Evolutionary conservation across 768 basidiomycete species (phyloP), one percentile per base, ranked within the genome.

Genomic region (Mycena floridula): DNA sequence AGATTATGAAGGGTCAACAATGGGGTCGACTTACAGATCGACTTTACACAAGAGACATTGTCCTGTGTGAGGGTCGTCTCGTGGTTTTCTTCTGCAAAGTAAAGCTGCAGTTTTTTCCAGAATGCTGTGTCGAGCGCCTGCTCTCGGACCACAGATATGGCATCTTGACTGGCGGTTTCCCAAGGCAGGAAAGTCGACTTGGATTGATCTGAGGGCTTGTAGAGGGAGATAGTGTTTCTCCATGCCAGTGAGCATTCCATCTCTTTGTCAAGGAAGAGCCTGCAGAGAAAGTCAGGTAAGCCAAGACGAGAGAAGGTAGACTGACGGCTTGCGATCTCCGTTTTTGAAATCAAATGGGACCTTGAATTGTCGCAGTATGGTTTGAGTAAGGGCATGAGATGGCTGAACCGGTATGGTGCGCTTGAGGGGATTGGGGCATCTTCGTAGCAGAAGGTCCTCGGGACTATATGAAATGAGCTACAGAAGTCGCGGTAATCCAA

Each of bases 21-120:
- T 24, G 42, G 26, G 26, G 42, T 23, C 13, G 11, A 56, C 78
- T 55, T 53, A 86, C 86, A 86, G 39, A 88, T 82, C 1, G 84
- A 85, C 60, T 88, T 89, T 22, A 87, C 76, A 43, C 69, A 77
- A 15, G 82, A 81, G 7, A 83, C 74, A 53, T 88, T 79, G 60
- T 89, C 85, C 50, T 81, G 77, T 23, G 76, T 68, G 26, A 86
- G 72, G 3, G 63, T 60, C 1, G 75, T 80, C 43, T 85, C 77
- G 27, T 82, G 73, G 47, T 84, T 90, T 62, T 94, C 89, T 57
- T 89, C 82, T 0, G 85, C 73, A 56, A 84, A 89, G 55, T 84
- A 81, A 4, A 64, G 72, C 3, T 84, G 73, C 8, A 90, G 48
- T 51, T 77, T 68, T 56, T 79, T 70, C 89, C 89, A 93, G 57